These are phyloP conservation scores for Syzygium grande DNA, from an alignment of 345 rosid species.

Conservation along the genomic window DNA sequence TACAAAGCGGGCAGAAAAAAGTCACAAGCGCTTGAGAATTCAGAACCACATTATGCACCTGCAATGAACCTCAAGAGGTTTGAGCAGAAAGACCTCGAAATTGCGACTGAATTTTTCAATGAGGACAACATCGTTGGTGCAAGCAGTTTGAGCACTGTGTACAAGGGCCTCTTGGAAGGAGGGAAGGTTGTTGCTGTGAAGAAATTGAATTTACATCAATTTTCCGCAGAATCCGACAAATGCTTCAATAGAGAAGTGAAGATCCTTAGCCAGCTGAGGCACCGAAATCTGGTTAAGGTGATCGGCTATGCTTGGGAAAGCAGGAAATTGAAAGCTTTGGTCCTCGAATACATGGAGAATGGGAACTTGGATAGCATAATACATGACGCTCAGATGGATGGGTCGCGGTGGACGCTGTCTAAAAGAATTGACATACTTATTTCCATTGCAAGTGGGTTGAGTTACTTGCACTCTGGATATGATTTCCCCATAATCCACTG, in stretches of 20 bases:
- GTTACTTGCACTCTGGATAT: conserved; percentile 73
- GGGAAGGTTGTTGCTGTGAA: conserved; percentile 67
- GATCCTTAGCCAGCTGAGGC: conserved; percentile 62
- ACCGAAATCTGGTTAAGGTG: conserved; percentile 66
- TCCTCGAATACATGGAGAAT: conserved; percentile 68
- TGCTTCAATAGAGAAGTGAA: conserved; percentile 70
- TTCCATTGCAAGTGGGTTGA: conserved; percentile 56
- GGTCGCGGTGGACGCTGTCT: conserved; percentile 26
- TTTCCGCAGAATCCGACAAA: conserved; percentile 57
- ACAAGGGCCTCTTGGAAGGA: conserved; percentile 59
- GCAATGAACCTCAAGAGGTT: conserved; percentile 53
- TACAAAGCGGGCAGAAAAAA: conserved; percentile 10
- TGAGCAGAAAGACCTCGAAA: conserved; percentile 38
- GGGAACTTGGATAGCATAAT: conserved; percentile 65
- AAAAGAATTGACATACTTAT: conserved; percentile 46
- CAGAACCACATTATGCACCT: conserved; percentile 32
- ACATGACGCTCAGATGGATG: conserved; percentile 27
- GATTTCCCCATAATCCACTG: conserved; percentile 75
- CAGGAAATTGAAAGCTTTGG: conserved; percentile 61
- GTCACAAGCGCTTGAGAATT: conserved; percentile 15
- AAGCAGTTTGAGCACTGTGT: conserved; percentile 80
- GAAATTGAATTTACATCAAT: conserved; percentile 58
- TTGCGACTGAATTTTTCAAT: conserved; percentile 54
- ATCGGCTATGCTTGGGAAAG: conserved; percentile 92
- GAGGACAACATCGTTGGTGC: conserved; percentile 48